Evolutionary conservation across 257 asterid genomes (phyloP).

Genomic region (Solanum clarkiae): DNA sequence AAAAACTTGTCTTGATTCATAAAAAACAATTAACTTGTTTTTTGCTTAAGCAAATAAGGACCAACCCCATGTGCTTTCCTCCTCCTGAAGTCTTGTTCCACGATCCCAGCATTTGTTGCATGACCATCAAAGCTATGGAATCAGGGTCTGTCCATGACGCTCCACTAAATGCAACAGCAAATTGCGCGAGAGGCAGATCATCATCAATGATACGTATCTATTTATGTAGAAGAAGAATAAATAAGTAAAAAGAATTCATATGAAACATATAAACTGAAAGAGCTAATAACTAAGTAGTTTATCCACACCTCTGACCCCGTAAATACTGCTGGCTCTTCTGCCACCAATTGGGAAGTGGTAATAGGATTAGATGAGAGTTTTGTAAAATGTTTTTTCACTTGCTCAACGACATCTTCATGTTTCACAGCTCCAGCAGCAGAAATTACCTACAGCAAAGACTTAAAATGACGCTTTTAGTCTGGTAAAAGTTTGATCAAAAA

Average conservation of each 20-base stretch:
- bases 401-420: slow-evolving; percentile 78
- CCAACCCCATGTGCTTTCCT: slow-evolving; percentile 86
- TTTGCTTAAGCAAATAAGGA: background rate
- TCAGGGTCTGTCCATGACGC: slow-evolving; percentile 92
- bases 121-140: slow-evolving; percentile 77
- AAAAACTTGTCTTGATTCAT: background rate
- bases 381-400: slow-evolving; percentile 52
- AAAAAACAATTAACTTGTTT: background rate
- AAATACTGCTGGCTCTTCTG: slow-evolving; percentile 62
- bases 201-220: slow-evolving; percentile 81
- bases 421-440: slow-evolving; percentile 79
- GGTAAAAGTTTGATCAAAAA: background rate
- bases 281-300: background rate
- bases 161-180: slow-evolving; percentile 83
- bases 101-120: slow-evolving; percentile 77
- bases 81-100: slow-evolving; percentile 68
- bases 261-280: background rate
- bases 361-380: slow-evolving; percentile 50
- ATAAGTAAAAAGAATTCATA: background rate
- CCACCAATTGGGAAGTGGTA: slow-evolving; percentile 51
- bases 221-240: background rate
- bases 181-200: slow-evolving; percentile 68
- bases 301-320: slow-evolving; percentile 83
- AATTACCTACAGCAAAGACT: slow-evolving; percentile 39
- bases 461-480: background rate